Evolutionary conservation across 2,329 filamentous ascomycete species (phyloP).

Genomic region (Ophiocordyceps unilateralis): DNA sequence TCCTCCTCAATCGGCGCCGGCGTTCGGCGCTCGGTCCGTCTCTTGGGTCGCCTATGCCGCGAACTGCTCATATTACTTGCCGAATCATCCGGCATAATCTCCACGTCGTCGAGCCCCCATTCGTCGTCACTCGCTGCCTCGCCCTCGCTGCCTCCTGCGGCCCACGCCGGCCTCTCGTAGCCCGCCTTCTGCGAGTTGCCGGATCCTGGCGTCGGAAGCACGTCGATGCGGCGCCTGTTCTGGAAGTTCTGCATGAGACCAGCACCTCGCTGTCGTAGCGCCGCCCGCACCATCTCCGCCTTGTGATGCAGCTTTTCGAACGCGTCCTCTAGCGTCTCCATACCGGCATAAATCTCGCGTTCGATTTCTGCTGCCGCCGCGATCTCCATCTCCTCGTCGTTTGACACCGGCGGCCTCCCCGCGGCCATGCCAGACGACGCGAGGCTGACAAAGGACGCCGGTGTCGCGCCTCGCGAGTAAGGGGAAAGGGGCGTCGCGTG

Average conservation of each 20-base stretch:
- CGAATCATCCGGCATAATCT: constrained; percentile 60
- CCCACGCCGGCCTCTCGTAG: constrained; percentile 24
- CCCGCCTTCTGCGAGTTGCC: constrained; percentile 27
- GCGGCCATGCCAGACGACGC: constrained; percentile 28
- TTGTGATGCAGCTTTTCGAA: constrained; percentile 81
- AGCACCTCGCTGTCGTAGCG: constrained; percentile 65
- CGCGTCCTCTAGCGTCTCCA: constrained; percentile 87
- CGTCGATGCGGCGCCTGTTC: constrained; percentile 39
- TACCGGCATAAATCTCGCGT: constrained; percentile 79
- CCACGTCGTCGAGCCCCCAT: constrained; percentile 38
- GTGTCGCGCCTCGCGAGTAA: constrained; percentile 39
- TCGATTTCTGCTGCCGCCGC: constrained; percentile 81
- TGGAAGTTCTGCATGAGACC: constrained; percentile 51
- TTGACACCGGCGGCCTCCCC: constrained; percentile 49
- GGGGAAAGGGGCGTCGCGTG: constrained; percentile 30
- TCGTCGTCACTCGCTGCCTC: constrained; percentile 39
- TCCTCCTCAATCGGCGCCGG: constrained; percentile 62
- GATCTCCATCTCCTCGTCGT: constrained; percentile 90
- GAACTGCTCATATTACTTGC: constrained; percentile 68
- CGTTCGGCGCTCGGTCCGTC: constrained; percentile 50
- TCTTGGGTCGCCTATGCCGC: constrained; percentile 47
- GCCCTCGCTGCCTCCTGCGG: constrained; percentile 23
- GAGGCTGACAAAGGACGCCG: constrained; percentile 40
- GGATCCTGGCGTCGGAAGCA: constrained; percentile 29
- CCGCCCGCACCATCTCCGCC: constrained; percentile 63